Conservation (phyloP, 257 asterid genomes). For the Linderniella brevidens region DNA sequence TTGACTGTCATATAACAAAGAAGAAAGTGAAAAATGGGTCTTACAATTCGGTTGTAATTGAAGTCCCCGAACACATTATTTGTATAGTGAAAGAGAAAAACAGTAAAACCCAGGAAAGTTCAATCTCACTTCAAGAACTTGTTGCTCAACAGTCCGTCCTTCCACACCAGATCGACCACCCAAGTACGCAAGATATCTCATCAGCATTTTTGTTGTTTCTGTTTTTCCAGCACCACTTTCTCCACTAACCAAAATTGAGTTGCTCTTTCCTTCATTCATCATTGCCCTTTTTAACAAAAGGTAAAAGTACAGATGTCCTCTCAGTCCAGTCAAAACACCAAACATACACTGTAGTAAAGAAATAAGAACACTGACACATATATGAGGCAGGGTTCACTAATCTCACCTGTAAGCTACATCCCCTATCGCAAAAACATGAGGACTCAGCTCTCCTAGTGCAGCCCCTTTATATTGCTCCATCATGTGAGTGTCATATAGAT, state of each 20-base stretch:
- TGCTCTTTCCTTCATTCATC: slow-evolving; percentile 89
- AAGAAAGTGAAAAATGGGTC: not conserved
- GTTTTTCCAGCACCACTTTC: slow-evolving; percentile 99
- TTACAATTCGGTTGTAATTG: not conserved
- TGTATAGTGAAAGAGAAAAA: not conserved
- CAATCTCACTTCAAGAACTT: slow-evolving; percentile 86
- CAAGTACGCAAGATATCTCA: slow-evolving; percentile 92
- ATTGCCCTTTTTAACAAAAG: slow-evolving; percentile 55
- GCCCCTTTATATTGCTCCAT: slow-evolving; percentile 99
- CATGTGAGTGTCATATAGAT: slow-evolving; percentile 96
- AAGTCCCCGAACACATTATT: not conserved
- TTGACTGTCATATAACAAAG: slow-evolving; percentile 37
- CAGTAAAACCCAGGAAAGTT: slow-evolving; percentile 11
- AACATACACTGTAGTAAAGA: not conserved
- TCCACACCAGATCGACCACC: slow-evolving; percentile 99
- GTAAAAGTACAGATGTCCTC: not conserved
- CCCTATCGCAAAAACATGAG: slow-evolving; percentile 96
- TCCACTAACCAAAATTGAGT: slow-evolving; percentile 97
- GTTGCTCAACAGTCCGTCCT: slow-evolving; percentile 98
- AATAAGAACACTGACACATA: no score
- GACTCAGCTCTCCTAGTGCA: slow-evolving; percentile 94
- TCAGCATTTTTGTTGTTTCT: slow-evolving; percentile 96
- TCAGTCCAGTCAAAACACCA: not conserved
- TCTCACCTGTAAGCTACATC: slow-evolving; percentile 88
- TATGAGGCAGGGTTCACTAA: no score